A percentile compares a stretch with the other conserved stretches of the same genome.
Conservation (phyloP, 768 basidiomycete species). For the Chalciporus pseudorubinellus region DNA sequence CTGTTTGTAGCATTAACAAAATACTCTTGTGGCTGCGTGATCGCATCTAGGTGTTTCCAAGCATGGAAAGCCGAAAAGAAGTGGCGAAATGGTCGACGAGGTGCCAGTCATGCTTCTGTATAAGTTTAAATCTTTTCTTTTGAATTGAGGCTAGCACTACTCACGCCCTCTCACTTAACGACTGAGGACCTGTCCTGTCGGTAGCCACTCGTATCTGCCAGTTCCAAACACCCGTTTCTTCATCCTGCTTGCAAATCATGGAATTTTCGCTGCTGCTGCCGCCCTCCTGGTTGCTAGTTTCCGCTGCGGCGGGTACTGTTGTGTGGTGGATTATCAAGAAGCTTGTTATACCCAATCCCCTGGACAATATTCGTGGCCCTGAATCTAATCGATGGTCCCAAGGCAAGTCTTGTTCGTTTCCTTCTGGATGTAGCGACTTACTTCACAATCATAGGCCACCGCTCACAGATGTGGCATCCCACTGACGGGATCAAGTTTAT, state of each 20-base stretch:
- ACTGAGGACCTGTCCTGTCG: neutral
- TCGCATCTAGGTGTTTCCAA: too few relatives aligned
- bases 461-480: conserved; percentile 1
- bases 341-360: neutral
- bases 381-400: neutral
- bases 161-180: neutral
- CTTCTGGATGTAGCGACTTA: neutral
- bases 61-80: too few relatives aligned
- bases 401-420: neutral
- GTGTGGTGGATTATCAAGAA: neutral
- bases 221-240: too few relatives aligned
- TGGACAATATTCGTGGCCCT: conserved; percentile 1
- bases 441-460: neutral
- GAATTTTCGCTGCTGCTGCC: neutral
- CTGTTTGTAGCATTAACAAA: too few relatives aligned
- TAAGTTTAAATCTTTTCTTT: too few relatives aligned
- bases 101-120: too few relatives aligned
- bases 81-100: too few relatives aligned
- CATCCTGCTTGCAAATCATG: neutral
- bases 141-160: too few relatives aligned
- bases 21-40: too few relatives aligned
- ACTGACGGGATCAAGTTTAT: conserved; percentile 1
- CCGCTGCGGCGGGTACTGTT: neutral
- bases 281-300: neutral
- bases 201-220: too few relatives aligned